Percentiles rank a stretch among this genome's conserved stretches.
phyloP scores from a whole-genome alignment of 1,139 yeast genomes.

The Magnusiomyces paraingens region DNA sequence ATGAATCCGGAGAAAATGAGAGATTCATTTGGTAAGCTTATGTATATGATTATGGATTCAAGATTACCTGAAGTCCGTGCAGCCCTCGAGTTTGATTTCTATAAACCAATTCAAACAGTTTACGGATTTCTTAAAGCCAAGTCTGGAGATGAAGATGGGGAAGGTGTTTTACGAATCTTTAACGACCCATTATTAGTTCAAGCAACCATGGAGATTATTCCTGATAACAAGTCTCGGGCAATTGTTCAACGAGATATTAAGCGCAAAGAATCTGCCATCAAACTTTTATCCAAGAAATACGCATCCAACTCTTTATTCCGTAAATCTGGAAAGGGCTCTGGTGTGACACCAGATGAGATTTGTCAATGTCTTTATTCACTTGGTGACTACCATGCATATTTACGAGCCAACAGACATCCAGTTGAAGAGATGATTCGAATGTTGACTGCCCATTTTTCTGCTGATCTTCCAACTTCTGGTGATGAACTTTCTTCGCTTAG shows the following conservation, averaged over 20 bases:
- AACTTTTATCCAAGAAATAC: slow-evolving; percentile 44
- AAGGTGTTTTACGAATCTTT: slow-evolving; percentile 39
- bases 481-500: slow-evolving; percentile 43
- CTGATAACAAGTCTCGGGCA: slow-evolving; percentile 47
- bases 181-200: slow-evolving; percentile 50
- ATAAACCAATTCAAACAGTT: slow-evolving; percentile 62
- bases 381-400: slow-evolving; percentile 66
- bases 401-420: slow-evolving; percentile 61
- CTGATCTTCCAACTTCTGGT: slow-evolving; percentile 29
- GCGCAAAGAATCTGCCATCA: slow-evolving; percentile 58
- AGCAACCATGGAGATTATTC: slow-evolving; percentile 59
- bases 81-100: slow-evolving; percentile 64
- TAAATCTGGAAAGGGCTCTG: not conserved
- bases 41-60: slow-evolving; percentile 79
- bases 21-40: slow-evolving; percentile 64
- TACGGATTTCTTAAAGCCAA: slow-evolving; percentile 41
- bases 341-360: slow-evolving; percentile 44
- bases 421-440: slow-evolving; percentile 51
- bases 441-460: slow-evolving; percentile 44
- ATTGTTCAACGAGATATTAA: slow-evolving; percentile 51
- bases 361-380: slow-evolving; percentile 63
- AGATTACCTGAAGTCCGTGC: slow-evolving; percentile 58
- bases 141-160: slow-evolving; percentile 24
- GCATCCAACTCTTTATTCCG: not conserved
- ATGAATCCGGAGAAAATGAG: slow-evolving; percentile 77